Base-by-base conservation (phyloP, 768 basidiomycete genomes). In the Tricholoma saponaceum region DNA sequence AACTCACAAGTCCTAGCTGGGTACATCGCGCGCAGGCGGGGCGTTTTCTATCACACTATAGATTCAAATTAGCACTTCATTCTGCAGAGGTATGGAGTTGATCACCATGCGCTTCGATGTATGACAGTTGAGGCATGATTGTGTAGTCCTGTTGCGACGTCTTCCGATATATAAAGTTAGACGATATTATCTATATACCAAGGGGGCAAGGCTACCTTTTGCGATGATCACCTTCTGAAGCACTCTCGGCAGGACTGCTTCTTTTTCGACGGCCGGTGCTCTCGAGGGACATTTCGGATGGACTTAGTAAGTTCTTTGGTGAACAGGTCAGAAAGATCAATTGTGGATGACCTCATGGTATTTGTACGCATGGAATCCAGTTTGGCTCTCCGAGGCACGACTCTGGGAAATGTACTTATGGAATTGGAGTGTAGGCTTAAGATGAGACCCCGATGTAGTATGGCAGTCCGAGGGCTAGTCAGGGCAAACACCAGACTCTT, bases 91-190 rank as follows among this genome's bases (percentile, higher is more conserved):
- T 33, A 22, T 14, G 50, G 13, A 10, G 30, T 53, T n/a, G 10
- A 64, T 72, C 66, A 87, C 87, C 86, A 87, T 87, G 54, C 87
- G 77, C 63, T 89, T 88, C 7, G 87, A 87, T 23, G 84, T 82
- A 60, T 88, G 86, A 61, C 87, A 89, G 60, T 87, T 87, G 26
- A 88, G 72, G 63, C 87, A 89, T 59, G 86, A 87, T 60, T 87
- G 86, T 2, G 86, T 89, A 5, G 85, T 87, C 53, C 87, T 81
- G 66, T 89, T 89, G 46, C 87, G 84, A 60, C 85, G 81, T 49
- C 79, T 80, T 58, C 6, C 8, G 30, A 32, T 23, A 32, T 33
- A 53, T 16, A 35, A 32, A 52, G 59, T 46, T 35, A 47, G 50
- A 47, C 7, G 3, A 23, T 41, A 44, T n/a, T 7, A 8, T 44